These are phyloP conservation scores for Cyamopsis tetragonoloba DNA, from an alignment of 306 rosid genomes.

Conservation along the genomic window DNA sequence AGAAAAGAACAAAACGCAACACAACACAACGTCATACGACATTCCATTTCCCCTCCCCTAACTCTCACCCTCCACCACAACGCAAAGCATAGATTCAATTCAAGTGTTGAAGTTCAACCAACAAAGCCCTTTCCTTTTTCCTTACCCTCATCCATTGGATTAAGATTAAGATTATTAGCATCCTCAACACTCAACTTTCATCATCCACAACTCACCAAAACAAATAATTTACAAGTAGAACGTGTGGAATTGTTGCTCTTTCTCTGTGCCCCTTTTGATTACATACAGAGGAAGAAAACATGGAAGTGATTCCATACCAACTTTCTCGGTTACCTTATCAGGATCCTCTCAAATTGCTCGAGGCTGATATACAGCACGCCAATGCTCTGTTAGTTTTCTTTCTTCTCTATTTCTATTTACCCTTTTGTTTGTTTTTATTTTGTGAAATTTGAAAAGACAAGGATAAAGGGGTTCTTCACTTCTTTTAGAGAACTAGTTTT, in stretches of 20 bases:
- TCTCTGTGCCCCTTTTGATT: not conserved
- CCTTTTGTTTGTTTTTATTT: not conserved
- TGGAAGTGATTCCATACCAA: constrained; percentile 66
- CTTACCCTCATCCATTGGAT: not conserved
- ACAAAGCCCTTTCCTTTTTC: not conserved
- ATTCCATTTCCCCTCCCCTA: not conserved
- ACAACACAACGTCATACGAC: not conserved
- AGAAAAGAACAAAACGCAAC: constrained; percentile 24
- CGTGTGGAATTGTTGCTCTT: not conserved
- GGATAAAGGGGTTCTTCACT: not conserved
- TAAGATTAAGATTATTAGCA: not conserved
- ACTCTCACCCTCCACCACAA: not conserved
- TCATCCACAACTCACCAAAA: not conserved
- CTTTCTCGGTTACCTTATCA: constrained; percentile 64
- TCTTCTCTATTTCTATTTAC: not conserved
- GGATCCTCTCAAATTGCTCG: constrained; percentile 69
- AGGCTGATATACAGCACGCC: constrained; percentile 93
- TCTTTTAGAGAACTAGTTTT: not conserved
- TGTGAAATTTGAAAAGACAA: not conserved
- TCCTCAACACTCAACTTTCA: not conserved
- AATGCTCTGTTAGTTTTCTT: constrained; percentile 73
- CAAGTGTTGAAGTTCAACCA: not conserved
- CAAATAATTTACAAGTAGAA: not conserved
- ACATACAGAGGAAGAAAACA: not conserved
- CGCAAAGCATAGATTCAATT: too few relatives aligned